Percentiles rank a stretch among this genome's conserved stretches.
These are phyloP conservation scores for Dothiorella sarmentorum DNA, from an alignment of 2,329 filamentous ascomycete species.

Conservation along the genomic window DNA sequence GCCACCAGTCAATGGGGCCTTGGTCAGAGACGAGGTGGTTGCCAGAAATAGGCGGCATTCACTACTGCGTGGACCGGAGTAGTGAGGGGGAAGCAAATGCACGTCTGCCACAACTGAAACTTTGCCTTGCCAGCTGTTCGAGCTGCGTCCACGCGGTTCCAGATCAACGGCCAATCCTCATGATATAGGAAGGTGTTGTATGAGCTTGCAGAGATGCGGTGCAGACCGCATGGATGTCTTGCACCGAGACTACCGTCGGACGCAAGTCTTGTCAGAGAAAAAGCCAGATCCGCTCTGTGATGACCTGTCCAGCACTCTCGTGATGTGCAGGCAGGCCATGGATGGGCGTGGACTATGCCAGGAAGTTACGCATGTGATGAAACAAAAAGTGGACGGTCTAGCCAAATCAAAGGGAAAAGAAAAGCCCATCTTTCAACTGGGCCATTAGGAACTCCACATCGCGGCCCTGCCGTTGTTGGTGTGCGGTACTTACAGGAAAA, in stretches of 20 bases:
- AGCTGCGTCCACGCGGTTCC: neutral
- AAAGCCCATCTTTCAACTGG: neutral
- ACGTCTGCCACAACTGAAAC: neutral
- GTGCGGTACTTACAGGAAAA: slow-evolving; percentile 5
- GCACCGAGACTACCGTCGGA: neutral
- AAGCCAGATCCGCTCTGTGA: neutral
- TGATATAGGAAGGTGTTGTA: neutral
- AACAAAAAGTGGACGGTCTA: slow-evolving; percentile 3
- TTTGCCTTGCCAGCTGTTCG: neutral
- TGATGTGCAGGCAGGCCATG: neutral
- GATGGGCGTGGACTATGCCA: neutral
- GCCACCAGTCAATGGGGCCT: neutral
- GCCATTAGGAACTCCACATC: neutral
- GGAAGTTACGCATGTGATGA: slow-evolving; percentile 13
- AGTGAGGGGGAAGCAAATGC: neutral
- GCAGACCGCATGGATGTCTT: too few relatives aligned
- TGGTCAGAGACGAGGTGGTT: neutral
- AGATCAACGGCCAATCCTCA: neutral
- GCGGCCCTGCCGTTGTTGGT: slow-evolving; percentile 5
- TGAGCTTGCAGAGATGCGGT: neutral
- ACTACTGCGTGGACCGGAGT: neutral
- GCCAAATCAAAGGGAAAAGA: neutral
- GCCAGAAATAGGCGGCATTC: neutral
- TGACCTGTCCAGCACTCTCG: too few relatives aligned
- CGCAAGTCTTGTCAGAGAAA: neutral